Conservation (phyloP, 495 filamentous ascomycete genomes). For the Parathielavia hyrcaniae region DNA sequence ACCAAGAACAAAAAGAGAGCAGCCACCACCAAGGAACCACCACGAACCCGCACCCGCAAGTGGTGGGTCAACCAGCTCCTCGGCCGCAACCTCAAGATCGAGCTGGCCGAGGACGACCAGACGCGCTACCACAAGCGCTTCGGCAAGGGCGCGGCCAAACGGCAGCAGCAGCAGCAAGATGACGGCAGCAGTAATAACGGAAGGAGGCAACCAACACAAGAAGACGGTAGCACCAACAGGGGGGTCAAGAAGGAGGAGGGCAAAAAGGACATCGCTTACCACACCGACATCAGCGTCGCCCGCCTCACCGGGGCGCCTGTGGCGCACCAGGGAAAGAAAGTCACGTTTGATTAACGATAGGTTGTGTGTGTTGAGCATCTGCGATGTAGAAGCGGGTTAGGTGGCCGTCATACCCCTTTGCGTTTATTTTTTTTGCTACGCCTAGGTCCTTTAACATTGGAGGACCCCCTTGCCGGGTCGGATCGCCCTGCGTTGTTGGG, state of each 20-base stretch:
- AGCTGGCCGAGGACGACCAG: constrained; percentile 86
- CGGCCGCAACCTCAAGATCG: constrained; percentile 74
- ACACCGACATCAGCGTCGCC: constrained; percentile 38
- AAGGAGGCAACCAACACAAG: constrained; percentile 7
- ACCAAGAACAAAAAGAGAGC: constrained; percentile 10
- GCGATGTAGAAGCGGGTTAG: neutral
- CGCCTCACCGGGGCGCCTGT: constrained; percentile 70
- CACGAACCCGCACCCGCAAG: constrained; percentile 58
- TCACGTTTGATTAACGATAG: constrained; percentile 65
- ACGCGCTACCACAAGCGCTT: constrained; percentile 88
- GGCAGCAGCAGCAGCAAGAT: constrained; percentile 12
- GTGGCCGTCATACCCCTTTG: neutral
- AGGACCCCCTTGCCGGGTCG: too few species aligned
- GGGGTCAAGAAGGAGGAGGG: constrained; percentile 15
- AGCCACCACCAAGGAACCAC: constrained; percentile 20
- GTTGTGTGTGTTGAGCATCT: neutral
- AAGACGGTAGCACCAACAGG: too few species aligned
- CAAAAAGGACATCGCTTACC: constrained; percentile 31
- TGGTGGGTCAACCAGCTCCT: constrained; percentile 76
- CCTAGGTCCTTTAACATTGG: too few species aligned
- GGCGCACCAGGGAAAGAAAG: constrained; percentile 74
- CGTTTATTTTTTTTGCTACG: neutral
- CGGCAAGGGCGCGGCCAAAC: constrained; percentile 53
- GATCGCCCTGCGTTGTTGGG: too few species aligned
- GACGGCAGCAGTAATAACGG: constrained; percentile 6